phyloP scores from a whole-genome alignment of 345 rosid genomes.

The Microthlaspi erraticum region DNA sequence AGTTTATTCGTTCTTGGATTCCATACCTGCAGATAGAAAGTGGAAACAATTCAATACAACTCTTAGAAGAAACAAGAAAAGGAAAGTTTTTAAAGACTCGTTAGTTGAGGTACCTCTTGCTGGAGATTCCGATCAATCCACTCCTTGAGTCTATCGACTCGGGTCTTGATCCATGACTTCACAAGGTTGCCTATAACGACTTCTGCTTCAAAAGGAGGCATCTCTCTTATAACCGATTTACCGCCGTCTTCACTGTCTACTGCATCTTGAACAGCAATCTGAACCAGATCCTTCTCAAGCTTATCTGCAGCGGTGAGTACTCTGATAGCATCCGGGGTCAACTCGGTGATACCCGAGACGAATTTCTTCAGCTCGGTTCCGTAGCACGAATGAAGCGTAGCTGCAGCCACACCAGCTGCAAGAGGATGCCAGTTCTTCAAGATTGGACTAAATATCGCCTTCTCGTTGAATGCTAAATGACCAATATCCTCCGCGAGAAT shows the following conservation, averaged over 20 bases:
- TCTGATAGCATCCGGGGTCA: constrained; percentile 90
- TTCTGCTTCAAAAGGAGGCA: constrained; percentile 98
- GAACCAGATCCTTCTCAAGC: constrained; percentile 97
- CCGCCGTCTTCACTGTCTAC: constrained; percentile 99
- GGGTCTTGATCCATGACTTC: constrained; percentile 76
- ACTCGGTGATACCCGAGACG: constrained; percentile 69
- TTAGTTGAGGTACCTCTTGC: constrained; percentile 65
- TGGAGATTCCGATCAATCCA: constrained; percentile 87
- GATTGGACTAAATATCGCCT: constrained; percentile 81
- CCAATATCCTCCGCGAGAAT: constrained; percentile 85
- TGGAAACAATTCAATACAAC: constrained; percentile 13
- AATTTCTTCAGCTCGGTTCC: constrained; percentile 78
- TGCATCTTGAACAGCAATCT: constrained; percentile 94
- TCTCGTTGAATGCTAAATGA: constrained; percentile 80
- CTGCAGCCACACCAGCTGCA: constrained; percentile 92
- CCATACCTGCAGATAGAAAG: constrained; percentile 67
- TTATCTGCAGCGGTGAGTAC: constrained; percentile 92
- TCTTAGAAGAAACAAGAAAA: background rate
- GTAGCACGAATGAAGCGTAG: constrained; percentile 92
- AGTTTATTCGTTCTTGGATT: constrained; percentile 75
- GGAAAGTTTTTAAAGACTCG: background rate
- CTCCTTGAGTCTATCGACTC: constrained; percentile 84
- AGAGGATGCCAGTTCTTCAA: constrained; percentile 95
- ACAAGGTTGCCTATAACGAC: constrained; percentile 75
- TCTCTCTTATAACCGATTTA: constrained; percentile 90